A percentile compares a stretch with the other conserved stretches of the same genome.
Evolutionary conservation across 768 basidiomycete genomes (phyloP).

Genomic region (Boletus eberwhitei): DNA sequence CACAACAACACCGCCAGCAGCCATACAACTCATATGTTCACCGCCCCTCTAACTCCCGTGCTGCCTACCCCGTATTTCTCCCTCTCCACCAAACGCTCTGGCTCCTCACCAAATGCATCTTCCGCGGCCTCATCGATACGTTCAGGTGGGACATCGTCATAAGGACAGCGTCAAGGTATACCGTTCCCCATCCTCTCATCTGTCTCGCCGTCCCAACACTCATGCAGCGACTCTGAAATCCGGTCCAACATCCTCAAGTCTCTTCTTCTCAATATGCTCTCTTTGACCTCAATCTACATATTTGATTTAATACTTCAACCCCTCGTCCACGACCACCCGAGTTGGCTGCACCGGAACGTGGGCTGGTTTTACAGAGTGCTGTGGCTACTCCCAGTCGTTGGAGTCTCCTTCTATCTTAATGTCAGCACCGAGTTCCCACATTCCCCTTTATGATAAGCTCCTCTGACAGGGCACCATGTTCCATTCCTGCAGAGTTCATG

Average conservation of each 20-base stretch:
- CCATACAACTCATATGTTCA: not conserved
- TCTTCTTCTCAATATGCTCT: conserved; percentile 65
- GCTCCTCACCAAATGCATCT: conserved; percentile 59
- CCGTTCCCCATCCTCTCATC: conserved; percentile 6
- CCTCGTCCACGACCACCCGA: conserved; percentile 56
- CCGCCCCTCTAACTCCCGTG: conserved; percentile 38
- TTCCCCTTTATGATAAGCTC: conserved; percentile 5
- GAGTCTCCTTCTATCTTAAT: conserved; percentile 76
- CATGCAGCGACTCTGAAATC: conserved; percentile 67
- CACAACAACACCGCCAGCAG: conserved; percentile 11
- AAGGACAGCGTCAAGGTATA: conserved; percentile 55
- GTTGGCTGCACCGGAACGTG: conserved; percentile 69
- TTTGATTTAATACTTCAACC: conserved; percentile 73
- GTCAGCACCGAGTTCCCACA: conserved; percentile 42
- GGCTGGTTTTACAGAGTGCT: conserved; percentile 74
- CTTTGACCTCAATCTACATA: conserved; percentile 68
- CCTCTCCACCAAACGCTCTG: conserved; percentile 55
- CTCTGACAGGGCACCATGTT: conserved; percentile 8
- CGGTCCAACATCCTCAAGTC: conserved; percentile 75
- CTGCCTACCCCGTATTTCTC: conserved; percentile 67
- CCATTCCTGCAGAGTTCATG: conserved; percentile 57
- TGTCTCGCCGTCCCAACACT: conserved; percentile 9
- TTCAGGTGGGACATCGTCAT: conserved; percentile 70
- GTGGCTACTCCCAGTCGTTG: conserved; percentile 78
- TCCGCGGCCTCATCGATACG: conserved; percentile 63